Conservation (phyloP, 176 grass and related monocot species). For the Aegilops speltoides region DNA sequence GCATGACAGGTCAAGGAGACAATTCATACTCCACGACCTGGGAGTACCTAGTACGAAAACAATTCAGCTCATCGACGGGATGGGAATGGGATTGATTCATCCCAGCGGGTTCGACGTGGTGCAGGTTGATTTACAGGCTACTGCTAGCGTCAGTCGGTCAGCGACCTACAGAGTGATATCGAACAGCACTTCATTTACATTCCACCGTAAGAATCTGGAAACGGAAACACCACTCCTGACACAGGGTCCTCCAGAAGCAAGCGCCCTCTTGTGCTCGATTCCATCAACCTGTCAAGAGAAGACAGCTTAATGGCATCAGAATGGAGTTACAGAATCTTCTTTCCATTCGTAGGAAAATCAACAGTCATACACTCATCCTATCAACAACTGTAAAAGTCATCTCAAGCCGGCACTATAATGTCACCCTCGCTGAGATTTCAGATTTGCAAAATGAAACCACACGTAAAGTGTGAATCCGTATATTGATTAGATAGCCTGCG, state of each 20-base stretch:
- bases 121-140: conserved; percentile 26
- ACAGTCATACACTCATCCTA: not conserved
- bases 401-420: not conserved
- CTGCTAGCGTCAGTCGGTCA: not conserved
- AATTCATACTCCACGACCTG: too few relatives aligned
- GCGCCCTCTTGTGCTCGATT: not conserved
- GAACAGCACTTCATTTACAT: not conserved
- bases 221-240: not conserved
- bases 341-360: not conserved
- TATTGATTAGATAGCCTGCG: too few relatives aligned
- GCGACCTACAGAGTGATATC: conserved; percentile 14
- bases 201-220: not conserved
- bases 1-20: not conserved
- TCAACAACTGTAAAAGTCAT: not conserved
- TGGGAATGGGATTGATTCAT: not conserved
- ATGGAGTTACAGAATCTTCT: not conserved
- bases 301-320: not conserved
- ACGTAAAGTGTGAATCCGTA: not conserved
- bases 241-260: not conserved
- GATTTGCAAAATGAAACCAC: not conserved
- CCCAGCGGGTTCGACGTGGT: not conserved
- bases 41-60: not conserved
- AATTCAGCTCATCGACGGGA: not conserved
- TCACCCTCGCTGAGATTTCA: not conserved
- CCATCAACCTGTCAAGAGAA: conserved; percentile 24